These are phyloP conservation scores for Imleria badia DNA, from an alignment of 768 basidiomycete genomes.

Conservation along the genomic window DNA sequence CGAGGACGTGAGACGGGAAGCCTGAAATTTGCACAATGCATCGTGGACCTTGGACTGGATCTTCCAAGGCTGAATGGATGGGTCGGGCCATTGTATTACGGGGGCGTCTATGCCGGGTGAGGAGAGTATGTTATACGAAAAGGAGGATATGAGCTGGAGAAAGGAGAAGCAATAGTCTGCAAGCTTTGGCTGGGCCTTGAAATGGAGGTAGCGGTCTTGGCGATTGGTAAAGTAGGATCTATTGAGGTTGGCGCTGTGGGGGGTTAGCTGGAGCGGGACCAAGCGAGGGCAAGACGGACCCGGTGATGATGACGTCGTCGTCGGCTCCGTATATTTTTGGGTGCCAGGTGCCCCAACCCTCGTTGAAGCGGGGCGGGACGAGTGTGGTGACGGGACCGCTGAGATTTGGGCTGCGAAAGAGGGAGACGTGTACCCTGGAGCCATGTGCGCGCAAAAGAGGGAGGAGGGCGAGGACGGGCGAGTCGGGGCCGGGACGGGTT, in stretches of 20 bases:
- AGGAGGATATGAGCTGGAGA: slow-evolving; percentile 60
- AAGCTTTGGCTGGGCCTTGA: slow-evolving; percentile 57
- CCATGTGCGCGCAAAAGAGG: slow-evolving; percentile 76
- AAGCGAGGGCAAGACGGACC: slow-evolving; percentile 51
- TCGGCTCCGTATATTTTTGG: slow-evolving; percentile 94
- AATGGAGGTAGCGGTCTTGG: slow-evolving; percentile 90
- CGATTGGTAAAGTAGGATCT: slow-evolving; percentile 92
- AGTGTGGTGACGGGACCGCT: slow-evolving; percentile 69
- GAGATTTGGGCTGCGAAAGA: slow-evolving; percentile 88
- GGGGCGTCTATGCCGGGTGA: slow-evolving; percentile 45
- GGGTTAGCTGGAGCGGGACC: not conserved
- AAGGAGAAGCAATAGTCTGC: slow-evolving; percentile 86
- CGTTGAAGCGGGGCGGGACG: slow-evolving; percentile 92
- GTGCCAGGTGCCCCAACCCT: slow-evolving; percentile 99
- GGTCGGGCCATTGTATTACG: slow-evolving; percentile 65
- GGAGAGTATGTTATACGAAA: slow-evolving; percentile 57
- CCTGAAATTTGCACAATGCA: slow-evolving; percentile 62
- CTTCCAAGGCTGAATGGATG: slow-evolving; percentile 62
- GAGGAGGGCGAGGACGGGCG: slow-evolving; percentile 65
- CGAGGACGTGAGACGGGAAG: slow-evolving; percentile 29
- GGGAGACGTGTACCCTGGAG: slow-evolving; percentile 66
- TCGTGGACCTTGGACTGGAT: slow-evolving; percentile 60
- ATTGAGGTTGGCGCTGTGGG: slow-evolving; percentile 84
- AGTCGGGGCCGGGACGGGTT: slow-evolving; percentile 68
- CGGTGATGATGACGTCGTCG: slow-evolving; percentile 88